A percentile compares a stretch with the other conserved stretches of the same genome.
Conservation (phyloP, 2,329 filamentous ascomycete species). For the Diplodia scrobiculata region DNA sequence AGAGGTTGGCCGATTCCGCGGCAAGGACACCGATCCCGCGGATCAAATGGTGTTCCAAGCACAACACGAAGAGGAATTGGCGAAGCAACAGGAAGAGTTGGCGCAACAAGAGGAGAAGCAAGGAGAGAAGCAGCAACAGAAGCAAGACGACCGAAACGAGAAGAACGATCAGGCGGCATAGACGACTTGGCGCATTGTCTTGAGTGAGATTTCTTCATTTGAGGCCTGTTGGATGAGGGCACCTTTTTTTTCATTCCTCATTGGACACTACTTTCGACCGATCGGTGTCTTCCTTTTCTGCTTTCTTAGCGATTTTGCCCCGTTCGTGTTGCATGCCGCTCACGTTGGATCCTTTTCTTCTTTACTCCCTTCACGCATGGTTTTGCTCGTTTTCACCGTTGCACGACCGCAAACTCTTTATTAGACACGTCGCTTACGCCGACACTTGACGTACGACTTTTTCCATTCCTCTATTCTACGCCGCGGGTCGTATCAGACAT, state of each 20-base stretch:
- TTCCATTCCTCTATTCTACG: neutral
- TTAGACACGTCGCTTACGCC: slow-evolving; percentile 2
- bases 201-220: neutral
- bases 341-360: slow-evolving; percentile 9
- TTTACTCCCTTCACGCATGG: neutral
- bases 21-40: slow-evolving; percentile 5
- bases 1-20: slow-evolving; percentile 13
- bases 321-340: slow-evolving; percentile 9
- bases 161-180: slow-evolving; percentile 1
- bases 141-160: neutral
- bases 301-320: slow-evolving; percentile 20
- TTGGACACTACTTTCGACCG: slow-evolving; percentile 1
- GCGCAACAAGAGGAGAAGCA: neutral
- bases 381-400: neutral
- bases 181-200: slow-evolving; percentile 12
- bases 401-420: slow-evolving; percentile 9
- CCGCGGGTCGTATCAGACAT: too few species aligned
- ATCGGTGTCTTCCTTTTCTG: neutral
- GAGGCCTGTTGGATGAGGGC: slow-evolving; percentile 1
- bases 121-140: neutral
- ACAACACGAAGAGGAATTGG: neutral
- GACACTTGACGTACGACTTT: neutral
- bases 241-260: neutral
- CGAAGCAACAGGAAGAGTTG: neutral
- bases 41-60: slow-evolving; percentile 17